phyloP scores from a whole-genome alignment of 148 eudicot genomes.

The Suaeda aralocaspica region DNA sequence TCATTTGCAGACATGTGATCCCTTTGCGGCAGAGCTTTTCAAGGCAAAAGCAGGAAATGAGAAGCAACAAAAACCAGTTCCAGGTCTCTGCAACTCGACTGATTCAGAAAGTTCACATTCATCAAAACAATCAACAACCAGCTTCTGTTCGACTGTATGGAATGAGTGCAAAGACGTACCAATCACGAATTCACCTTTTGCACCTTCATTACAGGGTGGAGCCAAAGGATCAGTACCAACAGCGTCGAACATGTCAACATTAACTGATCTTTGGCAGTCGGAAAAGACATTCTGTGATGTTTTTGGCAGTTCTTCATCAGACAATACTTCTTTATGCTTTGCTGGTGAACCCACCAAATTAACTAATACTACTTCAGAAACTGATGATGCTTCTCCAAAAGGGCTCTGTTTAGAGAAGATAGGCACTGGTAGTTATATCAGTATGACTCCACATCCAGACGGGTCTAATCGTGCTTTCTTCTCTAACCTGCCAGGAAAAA shows the following conservation, averaged over 20 bases:
- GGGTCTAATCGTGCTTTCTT: conserved; percentile 83
- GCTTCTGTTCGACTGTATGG: conserved; percentile 76
- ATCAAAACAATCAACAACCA: conserved; percentile 33
- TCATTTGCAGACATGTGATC: conserved; percentile 72
- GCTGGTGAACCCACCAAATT: conserved; percentile 52
- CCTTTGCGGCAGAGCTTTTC: conserved; percentile 67
- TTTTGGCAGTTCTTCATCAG: conserved; percentile 45
- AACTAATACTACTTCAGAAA: conserved; percentile 24
- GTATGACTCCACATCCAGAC: conserved; percentile 87
- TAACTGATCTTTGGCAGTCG: conserved; percentile 78
- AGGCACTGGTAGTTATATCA: conserved; percentile 53
- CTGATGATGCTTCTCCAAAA: conserved; percentile 40
- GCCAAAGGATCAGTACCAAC: conserved; percentile 33
- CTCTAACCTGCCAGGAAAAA: conserved; percentile 70
- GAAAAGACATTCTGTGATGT: conserved; percentile 58
- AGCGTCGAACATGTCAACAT: conserved; percentile 43
- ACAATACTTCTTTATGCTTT: conserved; percentile 49
- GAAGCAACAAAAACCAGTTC: conserved; percentile 45
- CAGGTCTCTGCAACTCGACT: conserved; percentile 77
- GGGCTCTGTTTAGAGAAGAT: conserved; percentile 91
- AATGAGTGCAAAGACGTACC: conserved; percentile 47
- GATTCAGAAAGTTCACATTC: conserved; percentile 38
- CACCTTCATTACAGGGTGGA: conserved; percentile 62
- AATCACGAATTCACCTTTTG: conserved; percentile 69
- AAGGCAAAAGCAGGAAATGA: conserved; percentile 28